Evolutionary conservation across 495 filamentous ascomycete genomes (phyloP).

Genomic region (Cenococcum geophilum): DNA sequence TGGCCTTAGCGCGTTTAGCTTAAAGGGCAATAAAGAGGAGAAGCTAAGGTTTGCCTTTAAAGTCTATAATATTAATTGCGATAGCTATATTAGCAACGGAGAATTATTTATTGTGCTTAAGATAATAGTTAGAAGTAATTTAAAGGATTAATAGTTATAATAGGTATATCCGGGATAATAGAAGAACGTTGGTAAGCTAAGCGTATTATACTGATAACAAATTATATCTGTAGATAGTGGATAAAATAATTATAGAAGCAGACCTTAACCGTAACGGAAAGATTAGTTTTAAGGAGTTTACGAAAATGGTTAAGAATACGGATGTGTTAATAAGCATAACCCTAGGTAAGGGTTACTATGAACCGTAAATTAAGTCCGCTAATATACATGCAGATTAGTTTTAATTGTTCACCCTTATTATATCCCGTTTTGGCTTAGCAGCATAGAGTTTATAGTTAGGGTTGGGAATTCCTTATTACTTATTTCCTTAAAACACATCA

Average conservation of each 20-base stretch:
- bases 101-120: slow-evolving; percentile 99
- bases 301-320: slow-evolving; percentile 96
- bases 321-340: slow-evolving; percentile 99
- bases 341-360: slow-evolving; percentile 52
- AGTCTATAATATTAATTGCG: slow-evolving; percentile 98
- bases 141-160: slow-evolving; percentile 98
- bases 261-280: slow-evolving; percentile 93
- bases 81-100: slow-evolving; percentile 98
- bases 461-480: neutral
- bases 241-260: slow-evolving; percentile 99
- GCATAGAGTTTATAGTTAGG: neutral
- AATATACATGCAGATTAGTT: neutral
- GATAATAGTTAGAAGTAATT: slow-evolving; percentile 99
- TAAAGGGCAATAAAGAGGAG: slow-evolving; percentile 98
- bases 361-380: neutral
- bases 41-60: slow-evolving; percentile 98
- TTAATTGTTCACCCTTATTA: neutral
- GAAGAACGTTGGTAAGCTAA: neutral
- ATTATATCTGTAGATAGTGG: slow-evolving; percentile 56
- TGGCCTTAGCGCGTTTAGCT: slow-evolving; percentile 88
- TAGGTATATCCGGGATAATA: slow-evolving; percentile 46
- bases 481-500: too few relatives aligned
- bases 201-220: neutral
- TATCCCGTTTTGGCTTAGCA: neutral
- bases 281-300: slow-evolving; percentile 99